A percentile compares a stretch with the other conserved stretches of the same genome.
phyloP scores from a whole-genome alignment of 1,284 basidiomycete species.

The Irpex rosettiformis region DNA sequence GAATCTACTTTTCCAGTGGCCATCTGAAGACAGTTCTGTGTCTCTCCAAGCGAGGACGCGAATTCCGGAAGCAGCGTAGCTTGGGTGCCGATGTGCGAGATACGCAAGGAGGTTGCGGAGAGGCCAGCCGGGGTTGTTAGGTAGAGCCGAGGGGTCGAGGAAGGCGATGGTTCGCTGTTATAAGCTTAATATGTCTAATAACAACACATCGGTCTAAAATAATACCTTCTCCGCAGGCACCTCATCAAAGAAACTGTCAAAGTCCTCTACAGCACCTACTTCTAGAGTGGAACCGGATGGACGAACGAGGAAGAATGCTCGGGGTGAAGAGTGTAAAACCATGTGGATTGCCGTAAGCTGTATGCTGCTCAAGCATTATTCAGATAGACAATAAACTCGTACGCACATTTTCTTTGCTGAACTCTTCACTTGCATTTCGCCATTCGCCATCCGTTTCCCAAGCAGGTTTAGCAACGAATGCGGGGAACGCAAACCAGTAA shows the following conservation, averaged over 20 bases:
- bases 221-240: conserved; percentile 38
- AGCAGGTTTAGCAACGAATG: conserved; percentile 80
- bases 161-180: conserved; percentile 69
- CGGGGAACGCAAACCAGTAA: conserved; percentile 98
- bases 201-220: conserved; percentile 7
- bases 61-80: conserved; percentile 44
- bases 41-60: conserved; percentile 78
- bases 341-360: conserved; percentile 51
- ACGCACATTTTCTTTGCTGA: conserved; percentile 36
- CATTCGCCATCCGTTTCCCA: conserved; percentile 76
- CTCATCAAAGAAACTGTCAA: conserved; percentile 48
- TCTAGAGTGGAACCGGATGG: conserved; percentile 30
- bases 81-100: conserved; percentile 49
- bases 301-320: conserved; percentile 61
- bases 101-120: conserved; percentile 89
- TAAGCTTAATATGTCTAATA: conserved; percentile 1
- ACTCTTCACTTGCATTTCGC: conserved; percentile 40
- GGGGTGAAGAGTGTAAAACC: conserved; percentile 38
- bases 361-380: not conserved
- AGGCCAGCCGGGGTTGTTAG: conserved; percentile 88
- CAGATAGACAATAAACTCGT: not conserved
- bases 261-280: conserved; percentile 54
- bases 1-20: conserved; percentile 59
- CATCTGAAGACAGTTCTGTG: conserved; percentile 39
- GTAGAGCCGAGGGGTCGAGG: conserved; percentile 82